A percentile compares a stretch with the other conserved stretches of the same genome.
These are phyloP conservation scores for Corchorus capsularis DNA, from an alignment of 345 rosid species.

Conservation along the genomic window DNA sequence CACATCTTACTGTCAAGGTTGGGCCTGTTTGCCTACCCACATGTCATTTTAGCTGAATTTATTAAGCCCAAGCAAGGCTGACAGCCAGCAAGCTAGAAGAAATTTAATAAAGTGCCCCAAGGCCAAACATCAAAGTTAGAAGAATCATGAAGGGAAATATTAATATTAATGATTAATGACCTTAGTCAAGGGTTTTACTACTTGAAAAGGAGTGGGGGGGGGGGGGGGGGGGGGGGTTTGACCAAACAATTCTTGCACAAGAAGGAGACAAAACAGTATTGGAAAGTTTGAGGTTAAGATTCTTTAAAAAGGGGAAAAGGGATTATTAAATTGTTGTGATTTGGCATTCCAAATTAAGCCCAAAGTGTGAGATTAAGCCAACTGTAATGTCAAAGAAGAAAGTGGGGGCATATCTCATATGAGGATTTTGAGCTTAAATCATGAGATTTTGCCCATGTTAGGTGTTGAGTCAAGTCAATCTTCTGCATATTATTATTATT, in stretches of 20 bases:
- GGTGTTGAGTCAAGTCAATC: neutral
- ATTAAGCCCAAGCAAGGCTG: neutral
- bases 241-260: constrained; percentile 25
- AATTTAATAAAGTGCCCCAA: too few species aligned
- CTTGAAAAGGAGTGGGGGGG: constrained; percentile 20
- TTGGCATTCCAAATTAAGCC: constrained; percentile 13
- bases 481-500: too few species aligned
- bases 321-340: neutral
- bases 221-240: too few species aligned
- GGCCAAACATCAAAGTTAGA: neutral
- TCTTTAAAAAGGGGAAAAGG: neutral
- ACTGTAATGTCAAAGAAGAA: constrained; percentile 16
- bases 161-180: constrained; percentile 17
- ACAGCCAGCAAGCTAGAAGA: neutral
- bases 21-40: neutral
- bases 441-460: constrained; percentile 1
- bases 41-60: neutral
- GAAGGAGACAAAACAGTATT: constrained; percentile 17
- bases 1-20: too few species aligned
- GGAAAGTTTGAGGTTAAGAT: constrained; percentile 15
- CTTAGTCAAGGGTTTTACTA: constrained; percentile 13
- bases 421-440: too few species aligned
- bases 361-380: constrained; percentile 4
- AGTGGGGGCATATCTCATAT: too few species aligned
- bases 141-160: neutral